Evolutionary conservation across 1,284 basidiomycete genomes (phyloP).

Genomic region (Kwoniella shivajii): DNA sequence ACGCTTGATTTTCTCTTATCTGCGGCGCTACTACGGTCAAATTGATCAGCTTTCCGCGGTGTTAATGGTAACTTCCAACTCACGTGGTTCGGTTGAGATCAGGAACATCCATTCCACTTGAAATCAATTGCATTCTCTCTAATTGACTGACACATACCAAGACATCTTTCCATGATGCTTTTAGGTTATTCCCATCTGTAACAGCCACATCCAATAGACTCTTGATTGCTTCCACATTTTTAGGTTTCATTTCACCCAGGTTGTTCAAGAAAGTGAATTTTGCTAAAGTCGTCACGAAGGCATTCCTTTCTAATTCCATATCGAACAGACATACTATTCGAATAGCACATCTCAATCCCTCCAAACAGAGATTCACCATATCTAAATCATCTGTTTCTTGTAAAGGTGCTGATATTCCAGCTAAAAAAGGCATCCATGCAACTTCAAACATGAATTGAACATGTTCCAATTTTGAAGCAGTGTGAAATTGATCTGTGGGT

Average conservation of each 20-base stretch:
- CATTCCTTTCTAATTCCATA: constrained; percentile 90
- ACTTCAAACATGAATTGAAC: constrained; percentile 98
- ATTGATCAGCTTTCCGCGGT: not conserved
- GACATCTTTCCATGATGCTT: constrained; percentile 94
- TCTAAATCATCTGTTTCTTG: constrained; percentile 92
- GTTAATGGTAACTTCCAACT: constrained; percentile 33
- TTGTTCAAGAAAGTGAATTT: constrained; percentile 98
- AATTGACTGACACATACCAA: constrained; percentile 93
- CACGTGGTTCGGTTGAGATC: constrained; percentile 79
- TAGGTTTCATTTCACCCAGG: constrained; percentile 94
- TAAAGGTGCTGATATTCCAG: constrained; percentile 85
- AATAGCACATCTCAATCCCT: constrained; percentile 92
- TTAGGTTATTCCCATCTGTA: constrained; percentile 89
- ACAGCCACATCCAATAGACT: constrained; percentile 87
- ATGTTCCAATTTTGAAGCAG: constrained; percentile 91
- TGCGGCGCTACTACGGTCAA: constrained; percentile 10
- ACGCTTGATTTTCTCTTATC: constrained; percentile 23
- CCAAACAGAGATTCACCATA: constrained; percentile 85
- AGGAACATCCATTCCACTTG: constrained; percentile 77
- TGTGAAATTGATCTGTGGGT: constrained; percentile 82
- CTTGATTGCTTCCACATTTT: constrained; percentile 98
- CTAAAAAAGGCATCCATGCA: constrained; percentile 95
- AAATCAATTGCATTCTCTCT: constrained; percentile 96
- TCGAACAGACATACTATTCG: constrained; percentile 93
- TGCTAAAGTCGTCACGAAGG: constrained; percentile 93